A percentile compares a stretch with the other conserved stretches of the same genome.
These are phyloP conservation scores for Fusarium sp. DNA, from an alignment of 2,329 filamentous ascomycete species.

Conservation along the genomic window DNA sequence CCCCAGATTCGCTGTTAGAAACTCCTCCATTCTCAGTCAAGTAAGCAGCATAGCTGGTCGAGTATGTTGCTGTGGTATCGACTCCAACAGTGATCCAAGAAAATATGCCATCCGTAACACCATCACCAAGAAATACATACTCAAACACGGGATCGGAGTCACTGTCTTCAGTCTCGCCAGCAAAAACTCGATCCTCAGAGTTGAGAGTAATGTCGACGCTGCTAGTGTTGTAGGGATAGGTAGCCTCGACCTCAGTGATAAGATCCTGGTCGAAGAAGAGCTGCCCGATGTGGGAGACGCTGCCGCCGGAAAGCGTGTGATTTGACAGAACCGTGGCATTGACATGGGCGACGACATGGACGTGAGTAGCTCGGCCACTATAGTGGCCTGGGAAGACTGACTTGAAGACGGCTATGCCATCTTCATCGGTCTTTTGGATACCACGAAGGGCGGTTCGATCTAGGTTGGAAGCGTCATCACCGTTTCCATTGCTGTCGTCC, in stretches of 20 bases:
- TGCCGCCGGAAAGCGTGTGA: conserved; percentile 50
- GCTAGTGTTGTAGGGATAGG: conserved; percentile 65
- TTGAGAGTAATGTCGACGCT: conserved; percentile 66
- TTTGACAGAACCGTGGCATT: conserved; percentile 54
- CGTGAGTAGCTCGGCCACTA: conserved; percentile 62
- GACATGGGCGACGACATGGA: conserved; percentile 61
- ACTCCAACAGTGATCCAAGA: conserved; percentile 63
- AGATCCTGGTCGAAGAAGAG: conserved; percentile 75
- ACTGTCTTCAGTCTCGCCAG: conserved; percentile 62
- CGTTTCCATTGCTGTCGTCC: conserved; percentile 62
- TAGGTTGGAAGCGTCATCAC: conserved; percentile 52
- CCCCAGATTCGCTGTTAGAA: too few species aligned
- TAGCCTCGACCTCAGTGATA: conserved; percentile 65
- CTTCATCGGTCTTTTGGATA: conserved; percentile 57
- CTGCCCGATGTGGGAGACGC: conserved; percentile 74
- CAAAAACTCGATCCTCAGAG: conserved; percentile 64
- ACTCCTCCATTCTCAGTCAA: too few species aligned
- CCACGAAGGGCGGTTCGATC: conserved; percentile 55
- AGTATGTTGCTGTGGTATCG: too few species aligned
- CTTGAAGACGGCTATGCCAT: conserved; percentile 62
- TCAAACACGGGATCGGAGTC: conserved; percentile 72
- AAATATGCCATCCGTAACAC: conserved; percentile 66
- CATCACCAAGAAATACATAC: conserved; percentile 71
- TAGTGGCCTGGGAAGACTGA: conserved; percentile 64
- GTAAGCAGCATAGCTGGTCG: too few species aligned